Conservation (phyloP, 148 eudicot species). For the Rheum nobile region DNA sequence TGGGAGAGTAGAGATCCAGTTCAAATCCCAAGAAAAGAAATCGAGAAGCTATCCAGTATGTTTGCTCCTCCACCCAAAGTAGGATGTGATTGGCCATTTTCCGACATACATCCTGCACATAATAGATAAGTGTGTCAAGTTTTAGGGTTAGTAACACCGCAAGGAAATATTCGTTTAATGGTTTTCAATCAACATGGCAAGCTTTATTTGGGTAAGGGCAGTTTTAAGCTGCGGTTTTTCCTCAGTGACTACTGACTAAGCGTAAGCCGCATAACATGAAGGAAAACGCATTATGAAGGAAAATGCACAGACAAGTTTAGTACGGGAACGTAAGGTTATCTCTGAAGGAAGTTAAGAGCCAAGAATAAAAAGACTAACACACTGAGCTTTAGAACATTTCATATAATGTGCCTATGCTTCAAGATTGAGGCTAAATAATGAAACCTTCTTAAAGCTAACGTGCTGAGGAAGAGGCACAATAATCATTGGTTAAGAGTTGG, state of each 20-base stretch:
- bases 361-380: background rate
- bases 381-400: too few species aligned
- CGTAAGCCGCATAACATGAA: too few species aligned
- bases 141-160: background rate
- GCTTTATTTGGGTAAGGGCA: background rate
- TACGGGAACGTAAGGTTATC: background rate
- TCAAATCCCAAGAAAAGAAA: constrained; percentile 87
- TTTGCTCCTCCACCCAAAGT: constrained; percentile 91
- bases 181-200: background rate
- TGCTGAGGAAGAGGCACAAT: background rate
- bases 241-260: background rate
- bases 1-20: constrained; percentile 67
- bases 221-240: background rate
- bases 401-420: background rate
- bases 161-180: background rate
- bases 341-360: background rate
- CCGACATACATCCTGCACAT: constrained; percentile 37
- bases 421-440: background rate
- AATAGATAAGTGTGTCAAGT: background rate
- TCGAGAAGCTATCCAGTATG: constrained; percentile 89
- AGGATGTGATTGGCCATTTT: constrained; percentile 67
- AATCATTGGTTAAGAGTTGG: background rate
- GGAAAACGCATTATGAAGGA: background rate
- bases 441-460: background rate
- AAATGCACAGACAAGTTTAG: background rate